These are phyloP conservation scores for Lathyrus sativus DNA, from an alignment of 306 rosid genomes.

Conservation along the genomic window DNA sequence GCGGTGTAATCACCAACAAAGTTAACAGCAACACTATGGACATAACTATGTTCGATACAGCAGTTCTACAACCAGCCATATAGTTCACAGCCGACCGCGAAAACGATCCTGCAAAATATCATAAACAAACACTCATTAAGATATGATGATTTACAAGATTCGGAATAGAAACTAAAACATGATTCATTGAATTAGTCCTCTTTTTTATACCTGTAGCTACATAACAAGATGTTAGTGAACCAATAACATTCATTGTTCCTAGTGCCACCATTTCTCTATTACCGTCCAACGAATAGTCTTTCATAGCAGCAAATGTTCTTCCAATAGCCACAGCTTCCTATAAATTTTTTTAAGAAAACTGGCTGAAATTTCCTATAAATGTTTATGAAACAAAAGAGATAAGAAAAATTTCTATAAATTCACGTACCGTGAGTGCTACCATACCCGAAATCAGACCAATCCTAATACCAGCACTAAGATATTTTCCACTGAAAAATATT, in stretches of 20 bases:
- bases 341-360: neutral
- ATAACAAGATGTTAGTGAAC: constrained; percentile 84
- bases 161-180: too few relatives aligned
- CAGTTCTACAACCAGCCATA: constrained; percentile 86
- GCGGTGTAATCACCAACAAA: constrained; percentile 62
- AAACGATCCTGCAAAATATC: constrained; percentile 65
- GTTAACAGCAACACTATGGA: constrained; percentile 63
- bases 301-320: constrained; percentile 85
- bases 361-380: neutral
- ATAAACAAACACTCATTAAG: neutral
- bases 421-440: constrained; percentile 76
- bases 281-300: constrained; percentile 81
- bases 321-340: constrained; percentile 95
- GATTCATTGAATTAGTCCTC: neutral
- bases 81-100: constrained; percentile 86
- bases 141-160: neutral
- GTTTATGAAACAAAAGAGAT: neutral
- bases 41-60: constrained; percentile 87
- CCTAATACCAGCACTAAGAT: constrained; percentile 55
- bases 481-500: constrained; percentile 65
- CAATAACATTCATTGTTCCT: constrained; percentile 83
- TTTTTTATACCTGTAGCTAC: constrained; percentile 66
- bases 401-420: neutral
- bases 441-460: constrained; percentile 70
- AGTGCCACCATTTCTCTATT: constrained; percentile 94